Evolutionary conservation across 2,329 filamentous ascomycete species (phyloP).

Genomic region (Colletotrichum eleusines): DNA sequence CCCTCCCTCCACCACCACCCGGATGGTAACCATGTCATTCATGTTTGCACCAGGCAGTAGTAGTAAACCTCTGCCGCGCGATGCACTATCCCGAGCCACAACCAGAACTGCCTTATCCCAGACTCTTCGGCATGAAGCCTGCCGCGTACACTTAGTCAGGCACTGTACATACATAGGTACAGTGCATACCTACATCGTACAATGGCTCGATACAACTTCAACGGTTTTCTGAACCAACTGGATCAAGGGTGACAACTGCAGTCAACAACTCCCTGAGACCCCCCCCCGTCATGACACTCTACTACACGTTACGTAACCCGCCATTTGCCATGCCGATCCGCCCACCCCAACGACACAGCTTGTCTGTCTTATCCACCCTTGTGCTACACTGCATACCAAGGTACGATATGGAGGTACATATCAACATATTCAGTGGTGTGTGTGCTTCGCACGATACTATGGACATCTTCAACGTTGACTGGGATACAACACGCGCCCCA

Average conservation of each 20-base stretch:
- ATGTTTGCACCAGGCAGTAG: too few relatives aligned
- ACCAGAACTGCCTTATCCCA: constrained; percentile 4
- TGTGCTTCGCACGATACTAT: too few relatives aligned
- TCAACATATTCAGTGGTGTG: neutral
- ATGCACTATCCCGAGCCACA: constrained; percentile 7
- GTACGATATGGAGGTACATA: too few relatives aligned
- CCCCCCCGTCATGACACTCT: too few relatives aligned
- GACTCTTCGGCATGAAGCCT: neutral
- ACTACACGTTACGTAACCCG: too few relatives aligned
- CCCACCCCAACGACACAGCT: constrained; percentile 30
- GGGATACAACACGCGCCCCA: constrained; percentile 8
- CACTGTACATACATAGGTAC: too few relatives aligned
- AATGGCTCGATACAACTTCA: neutral
- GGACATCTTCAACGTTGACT: neutral
- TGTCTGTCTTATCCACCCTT: neutral
- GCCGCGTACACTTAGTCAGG: neutral
- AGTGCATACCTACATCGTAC: too few relatives aligned
- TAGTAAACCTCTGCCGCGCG: neutral
- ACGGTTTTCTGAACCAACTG: neutral
- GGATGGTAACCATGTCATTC: neutral
- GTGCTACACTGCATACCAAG: constrained; percentile 12
- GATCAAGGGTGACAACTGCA: constrained; percentile 13
- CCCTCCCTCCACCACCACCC: constrained; percentile 26
- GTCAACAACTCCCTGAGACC: neutral
- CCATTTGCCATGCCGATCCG: too few relatives aligned